phyloP scores from a whole-genome alignment of 2,329 filamentous ascomycete genomes.

The Phoma sp. region DNA sequence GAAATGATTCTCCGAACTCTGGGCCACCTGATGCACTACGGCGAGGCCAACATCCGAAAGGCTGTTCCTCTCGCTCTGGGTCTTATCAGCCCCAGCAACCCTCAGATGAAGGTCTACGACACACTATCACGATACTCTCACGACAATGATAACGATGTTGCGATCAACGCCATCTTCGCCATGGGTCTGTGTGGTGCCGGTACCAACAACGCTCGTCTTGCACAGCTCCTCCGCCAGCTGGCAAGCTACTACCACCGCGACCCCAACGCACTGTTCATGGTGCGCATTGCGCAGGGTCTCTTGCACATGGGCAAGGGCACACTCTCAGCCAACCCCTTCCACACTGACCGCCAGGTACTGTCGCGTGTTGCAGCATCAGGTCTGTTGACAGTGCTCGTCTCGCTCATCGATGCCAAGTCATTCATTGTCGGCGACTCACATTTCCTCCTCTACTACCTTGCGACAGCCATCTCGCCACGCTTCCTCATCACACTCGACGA shows the following conservation, averaged over 20 bases:
- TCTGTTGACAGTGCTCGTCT: conserved; percentile 86
- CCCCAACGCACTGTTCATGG: conserved; percentile 97
- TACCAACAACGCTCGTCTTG: conserved; percentile 96
- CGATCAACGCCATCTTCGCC: conserved; percentile 97
- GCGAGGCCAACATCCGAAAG: conserved; percentile 94
- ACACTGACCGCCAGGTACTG: conserved; percentile 95
- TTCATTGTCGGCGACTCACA: conserved; percentile 77
- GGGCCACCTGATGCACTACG: conserved; percentile 98
- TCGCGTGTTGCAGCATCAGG: conserved; percentile 91
- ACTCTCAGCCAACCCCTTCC: conserved; percentile 96
- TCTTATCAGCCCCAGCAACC: conserved; percentile 94
- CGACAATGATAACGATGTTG: conserved; percentile 98
- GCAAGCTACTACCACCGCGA: conserved; percentile 99
- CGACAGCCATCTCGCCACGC: conserved; percentile 94
- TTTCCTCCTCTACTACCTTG: conserved; percentile 96
- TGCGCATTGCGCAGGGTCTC: conserved; percentile 95
- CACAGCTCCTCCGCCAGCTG: conserved; percentile 90
- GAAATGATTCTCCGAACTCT: conserved; percentile 99
- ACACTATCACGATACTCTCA: conserved; percentile 96
- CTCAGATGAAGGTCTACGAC: conserved; percentile 99
- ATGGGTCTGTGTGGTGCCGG: conserved; percentile 97
- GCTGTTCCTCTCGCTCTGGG: conserved; percentile 97
- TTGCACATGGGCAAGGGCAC: conserved; percentile 99
- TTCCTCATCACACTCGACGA: conserved; percentile 97
- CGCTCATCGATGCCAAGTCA: conserved; percentile 94